Evolutionary conservation across 768 basidiomycete species (phyloP).

Genomic region (Naganishia randhawae): DNA sequence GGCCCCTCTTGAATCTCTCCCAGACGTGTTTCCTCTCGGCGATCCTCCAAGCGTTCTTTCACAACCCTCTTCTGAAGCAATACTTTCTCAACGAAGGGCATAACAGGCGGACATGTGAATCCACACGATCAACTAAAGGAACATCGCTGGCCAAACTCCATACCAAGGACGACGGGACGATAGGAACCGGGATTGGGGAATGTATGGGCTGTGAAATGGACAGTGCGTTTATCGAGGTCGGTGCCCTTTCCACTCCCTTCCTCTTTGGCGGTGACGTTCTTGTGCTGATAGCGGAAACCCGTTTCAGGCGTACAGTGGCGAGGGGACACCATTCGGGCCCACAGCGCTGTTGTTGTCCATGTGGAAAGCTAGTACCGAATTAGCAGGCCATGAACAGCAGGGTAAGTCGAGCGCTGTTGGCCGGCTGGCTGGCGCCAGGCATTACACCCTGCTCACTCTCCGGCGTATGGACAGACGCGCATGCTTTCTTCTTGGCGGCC

Average conservation of each 20-base stretch:
- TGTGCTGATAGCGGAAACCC: not conserved
- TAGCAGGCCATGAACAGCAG: constrained; percentile 89
- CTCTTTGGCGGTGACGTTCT: not conserved
- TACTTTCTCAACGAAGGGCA: constrained; percentile 90
- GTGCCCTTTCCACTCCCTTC: not conserved
- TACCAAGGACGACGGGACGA: too few species aligned
- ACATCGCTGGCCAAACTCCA: too few species aligned
- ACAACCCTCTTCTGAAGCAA: constrained; percentile 82
- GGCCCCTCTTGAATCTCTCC: constrained; percentile 80
- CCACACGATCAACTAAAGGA: too few species aligned
- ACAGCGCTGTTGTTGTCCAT: constrained; percentile 75
- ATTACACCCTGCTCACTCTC: not conserved
- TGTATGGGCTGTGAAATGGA: constrained; percentile 96
- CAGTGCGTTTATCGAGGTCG: constrained; percentile 53
- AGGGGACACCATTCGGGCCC: constrained; percentile 68
- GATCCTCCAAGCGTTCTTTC: constrained; percentile 79
- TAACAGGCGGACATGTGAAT: constrained; percentile 55
- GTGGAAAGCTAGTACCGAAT: constrained; percentile 72
- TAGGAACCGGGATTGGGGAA: constrained; percentile 28
- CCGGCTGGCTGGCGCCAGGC: constrained; percentile 53
- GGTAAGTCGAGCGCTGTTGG: constrained; percentile 61
- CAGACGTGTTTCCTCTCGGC: constrained; percentile 93
- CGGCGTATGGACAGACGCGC: constrained; percentile 37
- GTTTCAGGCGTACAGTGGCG: constrained; percentile 54
- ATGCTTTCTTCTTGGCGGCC: constrained; percentile 53